These are phyloP conservation scores for Orbilia quercus DNA, from an alignment of 2,329 filamentous ascomycete species.

Conservation along the genomic window DNA sequence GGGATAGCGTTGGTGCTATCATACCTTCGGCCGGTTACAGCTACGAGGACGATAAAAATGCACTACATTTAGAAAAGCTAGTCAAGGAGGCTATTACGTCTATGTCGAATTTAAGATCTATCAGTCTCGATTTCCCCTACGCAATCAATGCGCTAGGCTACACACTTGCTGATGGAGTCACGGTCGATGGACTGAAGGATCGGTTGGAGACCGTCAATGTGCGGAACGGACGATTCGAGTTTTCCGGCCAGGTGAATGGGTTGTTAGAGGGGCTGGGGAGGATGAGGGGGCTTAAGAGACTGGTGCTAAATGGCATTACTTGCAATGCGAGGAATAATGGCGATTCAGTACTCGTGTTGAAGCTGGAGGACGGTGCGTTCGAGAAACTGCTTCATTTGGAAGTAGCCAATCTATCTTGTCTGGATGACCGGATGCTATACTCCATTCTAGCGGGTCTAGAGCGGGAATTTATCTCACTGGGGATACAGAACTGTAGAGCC, in stretches of 20 bases:
- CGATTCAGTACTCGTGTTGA: neutral
- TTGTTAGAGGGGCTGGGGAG: conserved; percentile 16
- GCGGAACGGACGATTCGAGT: conserved; percentile 35
- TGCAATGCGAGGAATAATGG: neutral
- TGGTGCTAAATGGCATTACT: conserved; percentile 21
- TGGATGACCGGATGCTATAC: conserved; percentile 16
- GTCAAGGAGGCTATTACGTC: neutral
- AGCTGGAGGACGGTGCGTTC: conserved; percentile 5
- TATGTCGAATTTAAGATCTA: conserved; percentile 19
- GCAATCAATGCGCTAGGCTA: conserved; percentile 20
- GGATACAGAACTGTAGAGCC: conserved; percentile 13
- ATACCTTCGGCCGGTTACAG: neutral
- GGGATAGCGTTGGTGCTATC: conserved; percentile 31
- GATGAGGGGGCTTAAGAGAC: conserved; percentile 3
- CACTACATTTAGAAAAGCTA: no score
- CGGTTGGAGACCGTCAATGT: conserved; percentile 7
- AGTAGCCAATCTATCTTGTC: conserved; percentile 10
- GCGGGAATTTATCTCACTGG: conserved; percentile 2
- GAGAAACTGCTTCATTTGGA: conserved; percentile 11
- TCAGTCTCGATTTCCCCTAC: conserved; percentile 36
- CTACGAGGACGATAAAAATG: no score
- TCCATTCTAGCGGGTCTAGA: neutral
- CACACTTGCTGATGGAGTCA: neutral
- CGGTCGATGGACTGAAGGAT: neutral
- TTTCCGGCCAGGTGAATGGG: neutral